Evolutionary conservation across 768 basidiomycete species (phyloP).

Genomic region (Pholiota conissans): DNA sequence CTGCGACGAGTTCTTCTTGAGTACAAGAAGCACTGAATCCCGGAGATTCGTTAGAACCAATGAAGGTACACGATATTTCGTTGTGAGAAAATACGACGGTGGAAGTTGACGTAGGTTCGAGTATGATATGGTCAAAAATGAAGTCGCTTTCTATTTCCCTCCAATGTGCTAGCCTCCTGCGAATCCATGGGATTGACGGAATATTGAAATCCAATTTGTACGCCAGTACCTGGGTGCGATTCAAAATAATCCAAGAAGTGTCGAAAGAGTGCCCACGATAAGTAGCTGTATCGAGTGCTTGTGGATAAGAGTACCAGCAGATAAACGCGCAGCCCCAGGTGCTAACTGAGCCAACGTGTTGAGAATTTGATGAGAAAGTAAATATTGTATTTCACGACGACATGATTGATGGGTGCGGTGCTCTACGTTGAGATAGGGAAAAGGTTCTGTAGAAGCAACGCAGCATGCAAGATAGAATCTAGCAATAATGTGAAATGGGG

Average conservation of each 20-base stretch:
- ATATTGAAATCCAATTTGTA: conserved; percentile 8
- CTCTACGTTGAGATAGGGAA: conserved; percentile 25
- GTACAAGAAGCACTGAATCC: conserved; percentile 34
- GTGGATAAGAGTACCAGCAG: conserved; percentile 30
- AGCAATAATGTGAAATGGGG: conserved; percentile 12
- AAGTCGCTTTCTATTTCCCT: background rate
- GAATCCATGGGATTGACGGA: background rate
- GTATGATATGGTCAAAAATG: conserved; percentile 21
- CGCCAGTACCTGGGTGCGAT: conserved; percentile 5
- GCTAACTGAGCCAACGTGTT: conserved; percentile 28
- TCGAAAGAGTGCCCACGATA: conserved; percentile 28
- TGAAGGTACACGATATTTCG: conserved; percentile 21
- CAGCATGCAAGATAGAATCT: conserved; percentile 24
- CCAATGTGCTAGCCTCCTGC: conserved; percentile 1
- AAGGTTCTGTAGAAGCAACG: conserved; percentile 25
- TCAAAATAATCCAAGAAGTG: conserved; percentile 29
- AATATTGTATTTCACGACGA: conserved; percentile 22
- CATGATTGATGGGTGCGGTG: conserved; percentile 25
- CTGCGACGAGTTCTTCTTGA: conserved; percentile 32
- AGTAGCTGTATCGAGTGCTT: conserved; percentile 26
- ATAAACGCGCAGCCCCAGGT: conserved; percentile 32
- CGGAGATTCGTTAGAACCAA: conserved; percentile 30
- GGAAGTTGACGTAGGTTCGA: conserved; percentile 20
- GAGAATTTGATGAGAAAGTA: conserved; percentile 31
- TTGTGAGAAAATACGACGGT: conserved; percentile 27